Percentiles rank a stretch among this genome's conserved stretches.
These are phyloP conservation scores for apple (Malus domestica) DNA, from an alignment of 306 rosid genomes.

Conservation along the genomic window DNA sequence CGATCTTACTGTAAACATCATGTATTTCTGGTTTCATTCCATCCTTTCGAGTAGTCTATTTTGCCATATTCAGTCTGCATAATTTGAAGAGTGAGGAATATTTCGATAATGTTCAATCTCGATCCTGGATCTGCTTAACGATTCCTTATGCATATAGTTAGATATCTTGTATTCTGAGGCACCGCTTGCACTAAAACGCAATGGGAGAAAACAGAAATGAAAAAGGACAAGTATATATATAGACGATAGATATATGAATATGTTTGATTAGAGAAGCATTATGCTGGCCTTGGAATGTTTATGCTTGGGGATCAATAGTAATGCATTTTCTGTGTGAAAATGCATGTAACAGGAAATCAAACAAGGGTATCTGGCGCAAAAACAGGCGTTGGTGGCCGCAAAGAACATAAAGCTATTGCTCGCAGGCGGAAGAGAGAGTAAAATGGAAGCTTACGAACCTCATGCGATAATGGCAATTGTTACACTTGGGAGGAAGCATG, in stretches of 20 bases:
- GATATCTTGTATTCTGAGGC: neutral
- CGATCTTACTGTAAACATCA: neutral
- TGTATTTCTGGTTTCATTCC: neutral
- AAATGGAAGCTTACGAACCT: constrained; percentile 38
- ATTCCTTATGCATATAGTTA: neutral
- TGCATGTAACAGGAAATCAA: constrained; percentile 53
- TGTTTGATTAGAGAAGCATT: neutral
- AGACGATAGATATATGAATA: neutral
- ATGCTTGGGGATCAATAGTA: neutral
- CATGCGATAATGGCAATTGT: constrained; percentile 42
- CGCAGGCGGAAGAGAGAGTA: constrained; percentile 37
- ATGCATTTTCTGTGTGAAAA: constrained; percentile 9
- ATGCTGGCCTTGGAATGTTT: neutral
- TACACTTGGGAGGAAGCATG: constrained; percentile 70
- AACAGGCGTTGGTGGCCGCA: constrained; percentile 55
- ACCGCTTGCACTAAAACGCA: neutral
- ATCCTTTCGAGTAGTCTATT: neutral
- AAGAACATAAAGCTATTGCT: constrained; percentile 55
- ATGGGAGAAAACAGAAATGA: neutral
- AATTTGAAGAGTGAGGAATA: neutral
- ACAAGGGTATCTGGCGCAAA: constrained; percentile 68
- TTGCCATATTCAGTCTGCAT: neutral
- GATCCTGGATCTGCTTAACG: neutral
- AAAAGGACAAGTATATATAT: neutral
- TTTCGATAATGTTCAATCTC: neutral